These are phyloP conservation scores for Phaseolus lunatus DNA, from an alignment of 306 rosid species.

Conservation along the genomic window DNA sequence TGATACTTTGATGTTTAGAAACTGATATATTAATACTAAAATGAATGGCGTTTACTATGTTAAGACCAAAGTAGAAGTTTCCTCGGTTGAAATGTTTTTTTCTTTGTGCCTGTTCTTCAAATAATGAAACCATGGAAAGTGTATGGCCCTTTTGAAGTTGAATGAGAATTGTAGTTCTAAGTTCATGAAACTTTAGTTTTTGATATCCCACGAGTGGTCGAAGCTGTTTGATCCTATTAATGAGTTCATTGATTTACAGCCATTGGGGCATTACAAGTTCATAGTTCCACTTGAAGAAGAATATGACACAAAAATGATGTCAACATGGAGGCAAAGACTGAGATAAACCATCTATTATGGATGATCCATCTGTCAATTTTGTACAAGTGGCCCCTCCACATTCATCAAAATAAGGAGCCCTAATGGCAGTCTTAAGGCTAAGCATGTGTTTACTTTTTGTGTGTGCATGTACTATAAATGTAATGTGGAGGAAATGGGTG, in stretches of 20 bases:
- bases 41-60: not conserved
- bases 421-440: conserved; percentile 26
- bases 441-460: conserved; percentile 39
- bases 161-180: conserved; percentile 29
- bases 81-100: conserved; percentile 47
- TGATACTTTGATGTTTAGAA: not conserved
- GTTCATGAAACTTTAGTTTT: conserved; percentile 28
- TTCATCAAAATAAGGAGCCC: conserved; percentile 37
- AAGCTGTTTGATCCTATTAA: conserved; percentile 48
- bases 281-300: conserved; percentile 38
- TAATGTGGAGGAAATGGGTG: not conserved
- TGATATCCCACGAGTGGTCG: conserved; percentile 52
- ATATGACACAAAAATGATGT: conserved; percentile 35
- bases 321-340: conserved; percentile 40
- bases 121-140: conserved; percentile 43
- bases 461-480: conserved; percentile 29
- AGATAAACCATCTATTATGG: conserved; percentile 48
- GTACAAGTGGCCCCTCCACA: conserved; percentile 48
- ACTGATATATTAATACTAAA: not conserved
- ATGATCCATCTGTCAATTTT: conserved; percentile 49
- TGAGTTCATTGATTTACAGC: conserved; percentile 21
- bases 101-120: conserved; percentile 40
- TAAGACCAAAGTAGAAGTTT: not conserved
- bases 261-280: conserved; percentile 8
- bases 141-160: not conserved